Conservation (phyloP, 2,329 filamentous ascomycete genomes). For the Exophiala spinifera region DNA sequence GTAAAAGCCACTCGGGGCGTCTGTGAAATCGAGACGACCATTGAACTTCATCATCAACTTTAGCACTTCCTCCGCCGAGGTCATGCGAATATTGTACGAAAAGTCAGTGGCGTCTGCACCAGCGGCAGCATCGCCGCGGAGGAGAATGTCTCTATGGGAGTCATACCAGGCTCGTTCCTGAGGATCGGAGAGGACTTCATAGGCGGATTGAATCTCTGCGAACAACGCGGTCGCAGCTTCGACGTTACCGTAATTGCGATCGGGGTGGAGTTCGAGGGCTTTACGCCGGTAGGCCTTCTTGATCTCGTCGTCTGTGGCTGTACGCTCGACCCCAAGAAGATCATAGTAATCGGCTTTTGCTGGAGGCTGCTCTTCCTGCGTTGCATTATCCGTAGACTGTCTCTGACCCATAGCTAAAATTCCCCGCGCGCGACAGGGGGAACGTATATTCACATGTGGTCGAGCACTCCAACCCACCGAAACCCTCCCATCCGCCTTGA, state of each 20-base stretch:
- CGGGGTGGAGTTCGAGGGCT: constrained; percentile 89
- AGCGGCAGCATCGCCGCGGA: constrained; percentile 58
- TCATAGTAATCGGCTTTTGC: constrained; percentile 61
- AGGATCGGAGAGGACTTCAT: constrained; percentile 92
- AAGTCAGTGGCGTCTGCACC: constrained; percentile 51
- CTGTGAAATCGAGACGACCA: constrained; percentile 72
- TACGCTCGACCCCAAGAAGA: constrained; percentile 68
- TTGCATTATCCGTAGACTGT: constrained; percentile 37
- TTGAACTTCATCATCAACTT: constrained; percentile 77
- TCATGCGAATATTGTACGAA: constrained; percentile 69
- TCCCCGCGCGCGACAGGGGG: background rate
- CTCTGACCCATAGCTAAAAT: constrained; percentile 41
- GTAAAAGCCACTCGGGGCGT: constrained; percentile 80
- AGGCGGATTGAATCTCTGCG: constrained; percentile 87
- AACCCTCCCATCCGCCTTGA: background rate
- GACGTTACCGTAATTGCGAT: constrained; percentile 84
- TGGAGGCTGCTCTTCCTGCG: constrained; percentile 25
- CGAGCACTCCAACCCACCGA: background rate
- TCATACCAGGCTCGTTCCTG: constrained; percentile 98
- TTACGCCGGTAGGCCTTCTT: constrained; percentile 90
- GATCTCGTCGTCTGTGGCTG: constrained; percentile 83
- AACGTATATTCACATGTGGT: background rate
- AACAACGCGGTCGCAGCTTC: constrained; percentile 81
- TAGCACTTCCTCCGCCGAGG: constrained; percentile 75
- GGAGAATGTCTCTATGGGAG: constrained; percentile 81